Conservation (phyloP, 805 yeast genomes). For the Saccharomycopsis sp. region DNA sequence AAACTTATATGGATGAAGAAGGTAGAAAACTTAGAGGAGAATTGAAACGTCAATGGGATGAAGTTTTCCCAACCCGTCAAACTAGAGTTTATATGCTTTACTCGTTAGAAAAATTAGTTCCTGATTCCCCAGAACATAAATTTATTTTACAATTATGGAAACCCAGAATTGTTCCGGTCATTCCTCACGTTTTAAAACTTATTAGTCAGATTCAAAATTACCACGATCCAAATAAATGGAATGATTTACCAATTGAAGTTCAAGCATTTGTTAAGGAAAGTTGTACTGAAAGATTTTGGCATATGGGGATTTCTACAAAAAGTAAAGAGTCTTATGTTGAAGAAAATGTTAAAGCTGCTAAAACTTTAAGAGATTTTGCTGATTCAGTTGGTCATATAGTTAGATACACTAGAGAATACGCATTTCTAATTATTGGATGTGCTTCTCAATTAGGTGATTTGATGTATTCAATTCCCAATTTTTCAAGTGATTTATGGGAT, state of each 20-base stretch:
- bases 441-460: constrained; percentile 85
- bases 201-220: constrained; percentile 88
- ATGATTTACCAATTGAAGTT: constrained; percentile 75
- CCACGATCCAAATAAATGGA: constrained; percentile 91
- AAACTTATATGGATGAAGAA: constrained; percentile 80
- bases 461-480: constrained; percentile 73
- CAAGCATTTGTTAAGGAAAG: constrained; percentile 86
- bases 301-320: constrained; percentile 92
- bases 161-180: constrained; percentile 83
- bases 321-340: constrained; percentile 89
- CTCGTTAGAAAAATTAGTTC: constrained; percentile 83
- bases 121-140: constrained; percentile 63
- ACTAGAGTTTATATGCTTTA: constrained; percentile 92
- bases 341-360: constrained; percentile 89
- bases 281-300: constrained; percentile 95
- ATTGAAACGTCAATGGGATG: constrained; percentile 85
- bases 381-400: constrained; percentile 95
- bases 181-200: constrained; percentile 83
- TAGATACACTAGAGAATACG: constrained; percentile 92
- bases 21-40: constrained; percentile 70
- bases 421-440: constrained; percentile 80
- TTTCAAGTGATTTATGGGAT: constrained; percentile 67
- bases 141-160: constrained; percentile 68
- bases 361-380: constrained; percentile 91
- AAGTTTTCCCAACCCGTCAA: constrained; percentile 90